Evolutionary conservation across 352 stramenopile genomes (phyloP).

Genomic region (Blastocystis sp.): DNA sequence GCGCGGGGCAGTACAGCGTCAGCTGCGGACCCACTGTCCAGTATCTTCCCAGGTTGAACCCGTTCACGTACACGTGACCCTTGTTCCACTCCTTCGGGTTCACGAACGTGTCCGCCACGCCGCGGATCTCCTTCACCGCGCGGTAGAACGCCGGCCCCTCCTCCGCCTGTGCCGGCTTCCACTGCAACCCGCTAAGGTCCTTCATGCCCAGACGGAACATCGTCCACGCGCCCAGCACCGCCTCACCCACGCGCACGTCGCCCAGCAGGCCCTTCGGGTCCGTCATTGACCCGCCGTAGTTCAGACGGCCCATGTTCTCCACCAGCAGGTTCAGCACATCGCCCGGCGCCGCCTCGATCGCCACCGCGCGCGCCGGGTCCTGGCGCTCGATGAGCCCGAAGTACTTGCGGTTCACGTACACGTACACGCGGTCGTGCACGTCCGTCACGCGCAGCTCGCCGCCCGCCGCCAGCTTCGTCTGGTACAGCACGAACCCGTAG

Average conservation of each 20-base stretch:
- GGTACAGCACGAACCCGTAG: constrained; percentile 71
- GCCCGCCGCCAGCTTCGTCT: constrained; percentile 4
- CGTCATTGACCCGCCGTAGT: constrained; percentile 68
- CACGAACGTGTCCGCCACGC: constrained; percentile 72
- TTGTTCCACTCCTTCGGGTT: constrained; percentile 71
- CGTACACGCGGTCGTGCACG: constrained; percentile 69
- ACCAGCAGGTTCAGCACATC: constrained; percentile 70
- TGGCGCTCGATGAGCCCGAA: constrained; percentile 28
- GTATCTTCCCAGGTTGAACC: constrained; percentile 72
- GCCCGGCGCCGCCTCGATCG: neutral
- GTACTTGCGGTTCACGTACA: constrained; percentile 65
- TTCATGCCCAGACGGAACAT: constrained; percentile 49
- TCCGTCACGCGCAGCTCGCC: constrained; percentile 34
- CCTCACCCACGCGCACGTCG: constrained; percentile 51
- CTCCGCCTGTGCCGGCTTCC: constrained; percentile 23
- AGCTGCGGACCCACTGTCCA: constrained; percentile 73
- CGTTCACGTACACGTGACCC: constrained; percentile 73
- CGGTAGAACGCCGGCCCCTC: constrained; percentile 58
- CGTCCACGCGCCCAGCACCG: constrained; percentile 38
- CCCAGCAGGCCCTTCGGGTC: constrained; percentile 68
- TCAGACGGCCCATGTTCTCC: constrained; percentile 72
- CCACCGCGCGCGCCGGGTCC: constrained; percentile 1
- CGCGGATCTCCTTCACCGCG: constrained; percentile 29
- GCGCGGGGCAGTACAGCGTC: constrained; percentile 73
- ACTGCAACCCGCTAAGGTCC: constrained; percentile 29